Base-by-base conservation (phyloP, 352 stramenopile genomes). In the Phytophthora capsici region DNA sequence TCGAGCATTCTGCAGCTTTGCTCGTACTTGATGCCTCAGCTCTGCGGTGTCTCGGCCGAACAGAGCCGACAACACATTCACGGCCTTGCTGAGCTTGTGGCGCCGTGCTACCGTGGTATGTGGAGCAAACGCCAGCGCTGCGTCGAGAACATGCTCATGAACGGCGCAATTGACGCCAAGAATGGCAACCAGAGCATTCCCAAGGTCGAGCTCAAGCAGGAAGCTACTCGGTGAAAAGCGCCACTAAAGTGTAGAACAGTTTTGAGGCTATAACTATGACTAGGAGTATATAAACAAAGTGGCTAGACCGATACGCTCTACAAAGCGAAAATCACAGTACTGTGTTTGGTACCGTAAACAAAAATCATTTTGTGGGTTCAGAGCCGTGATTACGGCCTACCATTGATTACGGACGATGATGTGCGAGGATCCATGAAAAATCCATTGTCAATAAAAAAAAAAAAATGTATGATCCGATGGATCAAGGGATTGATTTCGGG, bases 1-100 rank as follows among this genome's bases (percentile, higher is more conserved):
- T 80, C 77, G 53, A 86, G 69, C 34, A 76, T 86, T 30, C 45
- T 86, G n/a, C 75, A 86, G 57, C 58, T 86, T n/a, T 84, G 75
- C 41, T 86, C 77, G 38, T 80, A 84, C 51, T 57, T 86, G 26
- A 71, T 78, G 48, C 69, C 73, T 4, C 54, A 71, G 36, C 52
- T 82, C 1, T 66, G 63, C 17, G 69, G 75, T 14, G 69, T 63
- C 3, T 72, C 61, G 32, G 44, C 73, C 8, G 66, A 78, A 45
- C 66, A 81, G 51, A 73, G 62, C 62, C 61, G 73, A 20, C 75
- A 86, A 41, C 75, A 84, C 12, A 79, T 76, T 48, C 69, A 84
- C 48, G 63, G 69, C 3, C 72, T 86, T 3, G 75, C 77, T 2
- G 77, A 86, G 48, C 43, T 80, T 28, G 63, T 86, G 40, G 64